These are phyloP conservation scores for Alternaria infectoria DNA, from an alignment of 2,329 filamentous ascomycete species.

Conservation along the genomic window DNA sequence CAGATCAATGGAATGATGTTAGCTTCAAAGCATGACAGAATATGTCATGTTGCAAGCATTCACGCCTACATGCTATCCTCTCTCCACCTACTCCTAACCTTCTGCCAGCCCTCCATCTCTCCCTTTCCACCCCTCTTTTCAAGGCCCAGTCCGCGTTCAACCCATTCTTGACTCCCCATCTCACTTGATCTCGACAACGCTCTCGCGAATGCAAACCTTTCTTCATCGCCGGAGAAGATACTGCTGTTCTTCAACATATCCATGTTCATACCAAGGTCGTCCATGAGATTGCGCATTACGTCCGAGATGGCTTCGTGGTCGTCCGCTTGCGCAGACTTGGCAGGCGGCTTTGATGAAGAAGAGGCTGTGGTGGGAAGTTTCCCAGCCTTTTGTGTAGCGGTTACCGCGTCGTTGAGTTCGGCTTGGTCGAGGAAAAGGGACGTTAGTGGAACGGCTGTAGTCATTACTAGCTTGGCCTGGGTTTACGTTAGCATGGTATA, in stretches of 20 bases:
- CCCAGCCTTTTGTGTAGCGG: constrained; percentile 47
- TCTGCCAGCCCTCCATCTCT: constrained; percentile 70
- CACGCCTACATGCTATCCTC: constrained; percentile 48
- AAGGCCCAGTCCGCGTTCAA: constrained; percentile 75
- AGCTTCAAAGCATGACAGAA: neutral
- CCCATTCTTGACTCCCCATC: constrained; percentile 96
- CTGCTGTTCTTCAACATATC: constrained; percentile 81
- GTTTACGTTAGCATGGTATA: neutral
- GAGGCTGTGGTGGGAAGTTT: constrained; percentile 47
- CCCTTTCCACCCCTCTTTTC: constrained; percentile 69
- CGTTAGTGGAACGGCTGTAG: constrained; percentile 81
- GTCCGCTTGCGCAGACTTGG: constrained; percentile 47
- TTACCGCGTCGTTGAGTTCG: constrained; percentile 55
- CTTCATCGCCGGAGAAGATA: constrained; percentile 93
- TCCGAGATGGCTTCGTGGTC: constrained; percentile 63
- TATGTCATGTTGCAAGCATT: neutral
- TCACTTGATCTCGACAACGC: constrained; percentile 84
- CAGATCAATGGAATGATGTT: neutral
- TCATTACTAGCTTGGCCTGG: constrained; percentile 93
- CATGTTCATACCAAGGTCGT: constrained; percentile 86
- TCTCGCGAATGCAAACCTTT: constrained; percentile 92
- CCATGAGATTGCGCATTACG: constrained; percentile 80
- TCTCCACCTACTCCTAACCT: constrained; percentile 70
- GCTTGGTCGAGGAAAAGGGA: constrained; percentile 81
- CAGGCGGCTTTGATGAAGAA: neutral